Percentiles rank a stretch among this genome's conserved stretches.
These are phyloP conservation scores for Psilocybe cyanescens DNA, from an alignment of 768 basidiomycete species.

Conservation along the genomic window DNA sequence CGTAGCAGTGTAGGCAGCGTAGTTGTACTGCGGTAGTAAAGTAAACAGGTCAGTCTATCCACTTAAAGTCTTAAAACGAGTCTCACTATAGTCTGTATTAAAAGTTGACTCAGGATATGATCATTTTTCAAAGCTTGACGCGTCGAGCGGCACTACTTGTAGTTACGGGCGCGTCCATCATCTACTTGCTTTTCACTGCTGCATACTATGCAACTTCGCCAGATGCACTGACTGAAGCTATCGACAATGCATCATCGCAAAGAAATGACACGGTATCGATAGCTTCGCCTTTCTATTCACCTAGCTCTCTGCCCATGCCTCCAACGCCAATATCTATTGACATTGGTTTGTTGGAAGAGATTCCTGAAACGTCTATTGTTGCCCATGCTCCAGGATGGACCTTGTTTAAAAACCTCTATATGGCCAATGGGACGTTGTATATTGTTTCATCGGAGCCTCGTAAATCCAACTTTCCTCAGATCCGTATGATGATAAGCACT, in stretches of 20 bases:
- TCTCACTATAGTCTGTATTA: too few relatives aligned
- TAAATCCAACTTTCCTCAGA: constrained; percentile 38
- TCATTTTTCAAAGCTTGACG: neutral
- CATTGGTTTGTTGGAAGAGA: constrained; percentile 16
- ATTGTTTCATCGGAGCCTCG: constrained; percentile 46
- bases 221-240: too few relatives aligned
- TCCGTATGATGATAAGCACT: constrained; percentile 68
- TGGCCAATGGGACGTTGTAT: constrained; percentile 81
- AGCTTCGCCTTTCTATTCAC: too few relatives aligned
- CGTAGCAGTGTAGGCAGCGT: too few relatives aligned
- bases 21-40: too few relatives aligned
- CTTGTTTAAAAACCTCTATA: constrained; percentile 79
- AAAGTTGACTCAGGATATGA: neutral
- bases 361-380: constrained; percentile 60
- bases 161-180: constrained; percentile 21
- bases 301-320: neutral
- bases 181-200: constrained; percentile 19
- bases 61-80: too few relatives aligned
- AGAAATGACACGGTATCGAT: too few relatives aligned
- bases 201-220: constrained; percentile 4
- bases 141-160: constrained; percentile 22
- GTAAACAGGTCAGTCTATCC: too few relatives aligned
- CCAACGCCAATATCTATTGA: neutral
- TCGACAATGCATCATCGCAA: constrained; percentile 26
- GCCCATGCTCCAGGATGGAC: constrained; percentile 87